These are phyloP conservation scores for Evernia prunastri DNA, from an alignment of 495 filamentous ascomycete species.

Conservation along the genomic window DNA sequence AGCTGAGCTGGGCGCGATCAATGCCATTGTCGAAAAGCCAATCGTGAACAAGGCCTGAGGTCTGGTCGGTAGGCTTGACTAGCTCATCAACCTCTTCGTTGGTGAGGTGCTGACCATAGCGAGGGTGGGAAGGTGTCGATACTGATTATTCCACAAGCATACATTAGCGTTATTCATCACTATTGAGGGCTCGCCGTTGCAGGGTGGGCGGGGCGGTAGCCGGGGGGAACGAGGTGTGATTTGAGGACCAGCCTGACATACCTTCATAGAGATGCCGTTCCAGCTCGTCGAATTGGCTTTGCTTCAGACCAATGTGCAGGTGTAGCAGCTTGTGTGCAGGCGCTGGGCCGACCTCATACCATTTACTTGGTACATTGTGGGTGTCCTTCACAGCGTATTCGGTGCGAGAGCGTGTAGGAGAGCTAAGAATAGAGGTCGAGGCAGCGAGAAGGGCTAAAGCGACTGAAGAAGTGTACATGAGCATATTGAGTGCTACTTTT, in stretches of 20 bases:
- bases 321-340: slow-evolving; percentile 33
- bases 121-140: slow-evolving; percentile 37
- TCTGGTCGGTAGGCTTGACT: slow-evolving; percentile 32
- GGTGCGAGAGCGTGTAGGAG: slow-evolving; percentile 17
- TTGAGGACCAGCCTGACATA: slow-evolving; percentile 8
- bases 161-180: not conserved
- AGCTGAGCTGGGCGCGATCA: slow-evolving; percentile 19
- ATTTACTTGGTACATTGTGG: slow-evolving; percentile 43
- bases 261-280: slow-evolving; percentile 40
- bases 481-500: slow-evolving; percentile 3
- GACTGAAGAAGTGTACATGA: slow-evolving; percentile 13
- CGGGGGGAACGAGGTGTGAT: too few species aligned
- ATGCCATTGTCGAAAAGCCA: slow-evolving; percentile 39
- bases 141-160: slow-evolving; percentile 27
- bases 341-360: slow-evolving; percentile 42
- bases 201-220: too few species aligned
- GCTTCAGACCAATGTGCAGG: slow-evolving; percentile 40
- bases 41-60: slow-evolving; percentile 32
- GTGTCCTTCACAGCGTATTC: slow-evolving; percentile 48
- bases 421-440: slow-evolving; percentile 1
- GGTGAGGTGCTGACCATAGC: slow-evolving; percentile 41
- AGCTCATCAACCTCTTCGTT: slow-evolving; percentile 35
- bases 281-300: slow-evolving; percentile 38
- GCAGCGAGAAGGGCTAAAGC: slow-evolving; percentile 9
- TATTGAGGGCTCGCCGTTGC: not conserved